Percentiles rank a stretch among this genome's conserved stretches.
These are phyloP conservation scores for Sporothrix phasma DNA, from an alignment of 2,329 filamentous ascomycete species.

Conservation along the genomic window DNA sequence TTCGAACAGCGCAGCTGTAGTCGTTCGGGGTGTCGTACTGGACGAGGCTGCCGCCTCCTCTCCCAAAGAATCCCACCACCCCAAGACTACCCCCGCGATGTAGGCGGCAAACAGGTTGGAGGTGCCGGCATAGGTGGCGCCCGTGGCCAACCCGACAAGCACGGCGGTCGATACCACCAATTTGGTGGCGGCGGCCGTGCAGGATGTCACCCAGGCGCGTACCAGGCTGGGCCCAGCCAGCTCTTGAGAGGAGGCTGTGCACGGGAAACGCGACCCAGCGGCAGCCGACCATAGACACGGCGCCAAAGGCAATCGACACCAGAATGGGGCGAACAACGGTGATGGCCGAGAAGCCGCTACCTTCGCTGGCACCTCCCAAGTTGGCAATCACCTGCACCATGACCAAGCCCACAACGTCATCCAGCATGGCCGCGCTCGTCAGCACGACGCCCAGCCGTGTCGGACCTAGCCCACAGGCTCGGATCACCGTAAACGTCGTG, in stretches of 20 bases:
- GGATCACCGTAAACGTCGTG: conserved; percentile 51
- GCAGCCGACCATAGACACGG: conserved; percentile 38
- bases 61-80: conserved; percentile 44
- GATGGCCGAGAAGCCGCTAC: conserved; percentile 21
- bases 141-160: conserved; percentile 40
- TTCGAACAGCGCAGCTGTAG: conserved; percentile 26
- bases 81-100: conserved; percentile 47
- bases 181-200: conserved; percentile 21
- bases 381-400: conserved; percentile 68
- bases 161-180: conserved; percentile 39
- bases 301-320: conserved; percentile 42
- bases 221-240: conserved; percentile 21
- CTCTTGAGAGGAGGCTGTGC: conserved; percentile 27
- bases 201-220: conserved; percentile 23
- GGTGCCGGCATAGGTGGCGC: conserved; percentile 49
- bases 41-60: not conserved
- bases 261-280: conserved; percentile 34
- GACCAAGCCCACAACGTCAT: conserved; percentile 67
- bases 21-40: not conserved
- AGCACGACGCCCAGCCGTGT: conserved; percentile 50
- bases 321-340: conserved; percentile 37
- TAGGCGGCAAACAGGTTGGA: conserved; percentile 55
- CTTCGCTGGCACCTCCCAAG: conserved; percentile 32
- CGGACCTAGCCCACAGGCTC: conserved; percentile 32
- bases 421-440: conserved; percentile 67